Evolutionary conservation across 2,329 filamentous ascomycete species (phyloP).

Genomic region (Cladosporium sp.): DNA sequence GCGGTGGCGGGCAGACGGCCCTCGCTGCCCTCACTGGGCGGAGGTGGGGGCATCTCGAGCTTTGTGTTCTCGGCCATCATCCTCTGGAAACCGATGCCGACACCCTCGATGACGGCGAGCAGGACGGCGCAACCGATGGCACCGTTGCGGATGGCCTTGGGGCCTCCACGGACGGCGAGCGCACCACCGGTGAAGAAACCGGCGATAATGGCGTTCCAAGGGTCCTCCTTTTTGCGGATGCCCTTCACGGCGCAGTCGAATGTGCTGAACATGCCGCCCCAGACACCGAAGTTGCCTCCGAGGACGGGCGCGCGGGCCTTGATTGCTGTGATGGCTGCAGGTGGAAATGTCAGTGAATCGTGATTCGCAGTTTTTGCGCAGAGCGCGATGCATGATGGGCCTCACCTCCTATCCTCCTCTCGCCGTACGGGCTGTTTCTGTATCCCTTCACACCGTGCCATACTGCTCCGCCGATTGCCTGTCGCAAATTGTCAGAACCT

Average conservation of each 20-base stretch:
- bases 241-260: slow-evolving; percentile 98
- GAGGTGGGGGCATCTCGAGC: slow-evolving; percentile 62
- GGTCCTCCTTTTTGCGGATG: slow-evolving; percentile 85
- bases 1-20: slow-evolving; percentile 27
- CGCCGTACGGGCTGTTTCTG: slow-evolving; percentile 66
- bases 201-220: slow-evolving; percentile 96
- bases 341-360: neutral
- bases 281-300: slow-evolving; percentile 96
- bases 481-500: slow-evolving; percentile 17
- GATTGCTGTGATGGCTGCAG: slow-evolving; percentile 80
- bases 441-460: slow-evolving; percentile 92
- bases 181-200: slow-evolving; percentile 96
- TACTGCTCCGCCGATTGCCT: slow-evolving; percentile 58
- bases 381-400: neutral
- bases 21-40: slow-evolving; percentile 38
- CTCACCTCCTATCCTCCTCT: slow-evolving; percentile 81
- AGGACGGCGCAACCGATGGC: slow-evolving; percentile 95
- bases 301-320: slow-evolving; percentile 96
- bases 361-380: neutral
- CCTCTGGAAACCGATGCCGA: slow-evolving; percentile 91
- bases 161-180: slow-evolving; percentile 86
- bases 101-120: slow-evolving; percentile 93
- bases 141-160: slow-evolving; percentile 88
- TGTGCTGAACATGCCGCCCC: slow-evolving; percentile 93
- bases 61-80: slow-evolving; percentile 90